Base-by-base conservation (phyloP, 805 yeast genomes). In the Kluyveromyces aestuarii region DNA sequence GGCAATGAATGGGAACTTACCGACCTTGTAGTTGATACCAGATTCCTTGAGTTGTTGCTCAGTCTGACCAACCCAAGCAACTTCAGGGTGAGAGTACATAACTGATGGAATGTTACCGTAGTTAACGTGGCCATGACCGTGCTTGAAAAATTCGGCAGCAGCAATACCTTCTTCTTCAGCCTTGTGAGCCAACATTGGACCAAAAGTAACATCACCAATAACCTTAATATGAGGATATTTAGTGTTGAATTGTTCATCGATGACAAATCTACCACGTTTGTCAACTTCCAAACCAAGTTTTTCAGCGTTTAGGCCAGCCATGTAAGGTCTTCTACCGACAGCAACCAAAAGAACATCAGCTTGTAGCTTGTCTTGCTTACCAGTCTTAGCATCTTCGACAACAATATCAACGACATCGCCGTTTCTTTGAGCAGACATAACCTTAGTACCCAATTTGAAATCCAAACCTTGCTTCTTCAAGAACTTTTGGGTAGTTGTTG, bases 131-230 rank as follows among this genome's bases (percentile, higher is more conserved):
- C 99, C 99, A 67, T 85, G 86, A 57, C 98, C 99, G 58, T 72
- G 72, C 76, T 88, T 88, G 69, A 93, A 80, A 76, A 81, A 87
- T 75, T 93, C 99, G 56, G 79, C 98, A 57, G 96, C 98, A 50
- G 99, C 99, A 59, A 93, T 84, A 72, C 96, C 99, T 77, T 93
- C 99, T 71, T 93, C 99, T 77, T 93, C 99, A 54, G 99, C 99
- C 79, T 93, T 93, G 80, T 93, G 99, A 56, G 99, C 99, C 73
- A 93, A 80, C 99, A 93, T 93, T 61, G 96, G 91, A 61, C 99
- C 99, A 62, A 87, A 93, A 40, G 99, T 93, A 49, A 84, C 97
- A 67, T 93, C 99, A 71, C 99, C 99, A 71, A 93, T 87, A 63
- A 89, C 95, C 72, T 96, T 87, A 68, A 93, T 90, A 73, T 93